Base-by-base conservation (phyloP, 495 filamentous ascomycete species). In the Usnea hakonensis region DNA sequence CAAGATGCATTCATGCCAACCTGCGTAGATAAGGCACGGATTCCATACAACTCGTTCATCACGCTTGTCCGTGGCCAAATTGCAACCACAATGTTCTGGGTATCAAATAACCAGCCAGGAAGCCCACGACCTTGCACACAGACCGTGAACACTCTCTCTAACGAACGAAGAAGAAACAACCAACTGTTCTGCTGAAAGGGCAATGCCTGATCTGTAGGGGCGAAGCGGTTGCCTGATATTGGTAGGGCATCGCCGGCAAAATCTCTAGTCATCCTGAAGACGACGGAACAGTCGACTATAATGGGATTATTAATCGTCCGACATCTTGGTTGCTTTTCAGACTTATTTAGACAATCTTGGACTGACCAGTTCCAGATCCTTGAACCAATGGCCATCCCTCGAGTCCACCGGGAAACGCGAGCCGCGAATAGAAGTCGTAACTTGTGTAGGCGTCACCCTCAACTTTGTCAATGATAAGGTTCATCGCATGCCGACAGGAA, bases 341-440 rank as follows among this genome's bases (percentile, higher is more conserved):
- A 10, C 5, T 10, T 36, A 3, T 19, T 40, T 6, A 23, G 13
- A 21, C 41, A 44, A 16, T 17, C 19, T 32, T 17, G 16, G 48
- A 61, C 59, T 43, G 23, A 61, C 59, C 59, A 10, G n/a, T 37
- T 38, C 14, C n/a, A 16, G 59, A 6, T 55, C 59, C 59, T 41
- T 55, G 36, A 35, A 37, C 36, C 9, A 55, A 55, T 7, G 59
- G 28, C 59, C 59, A 61, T 38, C 26, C 50, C 23, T 19, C 13
- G 30, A 7, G 6, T n/a, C 16, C 38, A 54, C 1, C 14, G 23
- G 46, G 46, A n/a, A 14, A 33, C 11, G 14, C 5, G 6, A 14
- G 36, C 21, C 5, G 33, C 16, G 59, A 61, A 14, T 17, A 61
- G 50, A 61, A 61, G 50, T 17, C 28, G 11, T 37, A 61, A 30